A percentile compares a stretch with the other conserved stretches of the same genome.
These are phyloP conservation scores for Peronospora belbahrii DNA, from an alignment of 352 stramenopile species.

Conservation along the genomic window DNA sequence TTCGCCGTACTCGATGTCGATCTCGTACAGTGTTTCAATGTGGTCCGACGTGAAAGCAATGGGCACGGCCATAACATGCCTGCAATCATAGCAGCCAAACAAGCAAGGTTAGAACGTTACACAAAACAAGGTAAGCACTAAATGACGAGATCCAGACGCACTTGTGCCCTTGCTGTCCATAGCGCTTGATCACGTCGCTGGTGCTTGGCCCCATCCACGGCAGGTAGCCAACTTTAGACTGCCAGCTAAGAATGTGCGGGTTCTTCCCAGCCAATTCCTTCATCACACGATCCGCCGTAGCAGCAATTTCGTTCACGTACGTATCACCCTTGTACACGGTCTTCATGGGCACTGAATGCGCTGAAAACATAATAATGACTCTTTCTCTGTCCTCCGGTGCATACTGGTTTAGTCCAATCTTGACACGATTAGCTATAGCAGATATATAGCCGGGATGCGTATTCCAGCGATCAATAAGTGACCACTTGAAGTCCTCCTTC, in stretches of 20 bases:
- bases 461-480: conserved; percentile 90
- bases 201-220: conserved; percentile 98
- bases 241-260: conserved; percentile 90
- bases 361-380: conserved; percentile 87
- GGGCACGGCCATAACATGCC: conserved; percentile 94
- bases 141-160: conserved; percentile 18
- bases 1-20: conserved; percentile 98
- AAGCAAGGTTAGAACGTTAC: not conserved
- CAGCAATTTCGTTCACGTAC: conserved; percentile 82
- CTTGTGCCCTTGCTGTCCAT: conserved; percentile 91
- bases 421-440: conserved; percentile 88
- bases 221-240: conserved; percentile 96
- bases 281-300: conserved; percentile 70
- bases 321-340: conserved; percentile 85
- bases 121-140: not conserved
- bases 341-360: conserved; percentile 86
- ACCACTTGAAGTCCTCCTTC: conserved; percentile 76
- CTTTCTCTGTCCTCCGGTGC: conserved; percentile 83
- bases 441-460: conserved; percentile 93
- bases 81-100: conserved; percentile 12
- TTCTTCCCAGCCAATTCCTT: conserved; percentile 57
- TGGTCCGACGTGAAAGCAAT: conserved; percentile 99
- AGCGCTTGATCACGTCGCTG: conserved; percentile 89
- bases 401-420: conserved; percentile 88
- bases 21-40: conserved; percentile 99